A percentile compares a stretch with the other conserved stretches of the same genome.
phyloP scores from a whole-genome alignment of 2,329 filamentous ascomycete genomes.

The Pseudocercospora fijiensis region DNA sequence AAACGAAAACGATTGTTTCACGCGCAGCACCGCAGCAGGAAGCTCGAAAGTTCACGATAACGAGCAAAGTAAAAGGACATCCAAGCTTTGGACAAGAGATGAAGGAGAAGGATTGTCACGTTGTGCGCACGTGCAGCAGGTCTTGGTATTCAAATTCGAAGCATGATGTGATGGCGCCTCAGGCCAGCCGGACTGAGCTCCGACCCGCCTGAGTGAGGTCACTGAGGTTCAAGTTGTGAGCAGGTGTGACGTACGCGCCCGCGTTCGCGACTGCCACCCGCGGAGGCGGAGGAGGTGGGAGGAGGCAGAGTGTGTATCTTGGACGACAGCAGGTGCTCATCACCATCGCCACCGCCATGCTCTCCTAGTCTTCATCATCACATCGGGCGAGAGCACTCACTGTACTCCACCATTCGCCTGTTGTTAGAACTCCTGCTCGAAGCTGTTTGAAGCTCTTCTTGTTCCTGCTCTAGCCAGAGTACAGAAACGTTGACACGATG shows the following conservation, averaged over 20 bases:
- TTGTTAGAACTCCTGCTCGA: background rate
- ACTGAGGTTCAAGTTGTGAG: background rate
- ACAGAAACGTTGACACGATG: slow-evolving; percentile 42
- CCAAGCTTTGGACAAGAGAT: slow-evolving; percentile 1
- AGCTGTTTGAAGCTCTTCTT: too few species aligned
- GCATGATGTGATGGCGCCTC: background rate
- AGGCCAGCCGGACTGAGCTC: background rate
- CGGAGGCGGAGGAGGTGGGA: background rate
- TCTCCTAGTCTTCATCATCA: background rate
- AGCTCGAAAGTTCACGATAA: background rate
- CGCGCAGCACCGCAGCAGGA: too few species aligned
- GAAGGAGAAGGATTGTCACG: background rate
- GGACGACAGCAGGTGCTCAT: background rate
- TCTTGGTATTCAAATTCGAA: background rate
- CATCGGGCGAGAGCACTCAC: background rate
- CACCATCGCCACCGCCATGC: background rate
- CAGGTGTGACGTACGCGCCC: background rate
- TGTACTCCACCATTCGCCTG: background rate
- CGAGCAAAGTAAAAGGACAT: background rate
- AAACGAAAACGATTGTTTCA: background rate
- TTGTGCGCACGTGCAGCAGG: slow-evolving; percentile 3
- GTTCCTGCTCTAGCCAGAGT: background rate
- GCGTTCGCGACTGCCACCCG: background rate
- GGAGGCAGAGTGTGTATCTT: background rate
- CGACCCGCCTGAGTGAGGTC: background rate